Evolutionary conservation across 345 rosid genomes (phyloP).

Genomic region (Acer yangbiense): DNA sequence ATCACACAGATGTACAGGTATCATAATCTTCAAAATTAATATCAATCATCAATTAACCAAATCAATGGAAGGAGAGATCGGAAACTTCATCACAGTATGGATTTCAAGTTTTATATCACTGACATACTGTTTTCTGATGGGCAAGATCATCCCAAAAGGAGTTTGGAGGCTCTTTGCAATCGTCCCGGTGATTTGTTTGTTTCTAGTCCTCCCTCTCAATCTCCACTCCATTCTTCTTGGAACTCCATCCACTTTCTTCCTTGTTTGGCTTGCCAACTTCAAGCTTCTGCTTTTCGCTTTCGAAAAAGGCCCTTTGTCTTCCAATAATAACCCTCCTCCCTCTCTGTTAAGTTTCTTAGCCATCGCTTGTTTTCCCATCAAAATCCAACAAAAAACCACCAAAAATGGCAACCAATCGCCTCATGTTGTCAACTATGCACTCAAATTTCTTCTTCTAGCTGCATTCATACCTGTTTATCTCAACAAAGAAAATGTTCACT

Average conservation of each 20-base stretch:
- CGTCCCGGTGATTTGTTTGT: constrained; percentile 21
- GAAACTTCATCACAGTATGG: constrained; percentile 41
- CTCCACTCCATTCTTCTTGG: no score
- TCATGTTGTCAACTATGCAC: neutral
- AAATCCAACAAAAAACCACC: constrained; percentile 28
- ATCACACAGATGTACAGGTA: no score
- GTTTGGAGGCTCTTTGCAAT: no score
- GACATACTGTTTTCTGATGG: constrained; percentile 30
- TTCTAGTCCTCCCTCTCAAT: constrained; percentile 43
- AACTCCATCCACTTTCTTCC: constrained; percentile 20
- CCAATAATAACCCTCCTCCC: constrained; percentile 17
- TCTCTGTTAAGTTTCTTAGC: constrained; percentile 39
- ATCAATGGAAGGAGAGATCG: constrained; percentile 29
- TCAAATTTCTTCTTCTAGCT: constrained; percentile 30
- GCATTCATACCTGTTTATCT: constrained; percentile 15
- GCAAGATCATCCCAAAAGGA: neutral
- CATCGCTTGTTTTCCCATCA: constrained; percentile 58
- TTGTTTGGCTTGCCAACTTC: constrained; percentile 44
- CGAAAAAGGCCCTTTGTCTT: constrained; percentile 32
- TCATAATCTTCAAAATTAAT: no score
- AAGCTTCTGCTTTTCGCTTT: constrained; percentile 40
- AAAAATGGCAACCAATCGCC: constrained; percentile 13
- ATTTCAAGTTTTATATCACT: constrained; percentile 29
- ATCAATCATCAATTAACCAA: no score
- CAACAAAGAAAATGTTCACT: constrained; percentile 33